Conservation (phyloP, 2,329 filamentous ascomycete species). For the Cladosporium oxysporum region DNA sequence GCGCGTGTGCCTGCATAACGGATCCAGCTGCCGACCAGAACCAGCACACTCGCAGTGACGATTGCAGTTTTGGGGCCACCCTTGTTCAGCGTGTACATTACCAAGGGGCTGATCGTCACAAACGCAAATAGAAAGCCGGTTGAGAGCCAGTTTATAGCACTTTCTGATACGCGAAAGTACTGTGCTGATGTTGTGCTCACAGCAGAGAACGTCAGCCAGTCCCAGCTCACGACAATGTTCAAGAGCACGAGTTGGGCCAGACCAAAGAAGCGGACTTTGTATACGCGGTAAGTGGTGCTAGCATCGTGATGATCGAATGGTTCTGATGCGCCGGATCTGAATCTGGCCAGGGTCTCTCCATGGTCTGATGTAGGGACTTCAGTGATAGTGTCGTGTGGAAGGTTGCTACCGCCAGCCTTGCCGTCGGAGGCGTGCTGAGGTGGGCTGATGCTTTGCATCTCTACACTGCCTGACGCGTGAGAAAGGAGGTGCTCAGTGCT, state of each 20-base stretch:
- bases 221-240: slow-evolving; percentile 94
- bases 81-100: slow-evolving; percentile 75
- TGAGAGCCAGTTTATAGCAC: slow-evolving; percentile 87
- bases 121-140: slow-evolving; percentile 88
- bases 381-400: neutral
- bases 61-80: slow-evolving; percentile 77
- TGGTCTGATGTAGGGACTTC: neutral
- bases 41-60: slow-evolving; percentile 68
- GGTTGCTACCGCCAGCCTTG: slow-evolving; percentile 2
- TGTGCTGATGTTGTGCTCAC: slow-evolving; percentile 71
- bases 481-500: slow-evolving; percentile 18
- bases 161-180: slow-evolving; percentile 75
- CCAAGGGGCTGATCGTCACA: slow-evolving; percentile 66
- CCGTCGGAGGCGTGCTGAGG: neutral
- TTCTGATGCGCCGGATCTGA: neutral
- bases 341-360: neutral
- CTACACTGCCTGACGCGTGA: slow-evolving; percentile 6
- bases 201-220: slow-evolving; percentile 92
- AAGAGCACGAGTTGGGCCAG: slow-evolving; percentile 79
- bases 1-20: slow-evolving; percentile 39
- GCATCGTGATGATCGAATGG: neutral
- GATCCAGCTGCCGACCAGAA: slow-evolving; percentile 87
- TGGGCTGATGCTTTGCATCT: slow-evolving; percentile 13
- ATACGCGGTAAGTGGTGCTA: slow-evolving; percentile 53
- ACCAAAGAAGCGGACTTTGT: slow-evolving; percentile 88